Base-by-base conservation (phyloP, 345 rosid species). In the Cardamine resedifolia region DNA sequence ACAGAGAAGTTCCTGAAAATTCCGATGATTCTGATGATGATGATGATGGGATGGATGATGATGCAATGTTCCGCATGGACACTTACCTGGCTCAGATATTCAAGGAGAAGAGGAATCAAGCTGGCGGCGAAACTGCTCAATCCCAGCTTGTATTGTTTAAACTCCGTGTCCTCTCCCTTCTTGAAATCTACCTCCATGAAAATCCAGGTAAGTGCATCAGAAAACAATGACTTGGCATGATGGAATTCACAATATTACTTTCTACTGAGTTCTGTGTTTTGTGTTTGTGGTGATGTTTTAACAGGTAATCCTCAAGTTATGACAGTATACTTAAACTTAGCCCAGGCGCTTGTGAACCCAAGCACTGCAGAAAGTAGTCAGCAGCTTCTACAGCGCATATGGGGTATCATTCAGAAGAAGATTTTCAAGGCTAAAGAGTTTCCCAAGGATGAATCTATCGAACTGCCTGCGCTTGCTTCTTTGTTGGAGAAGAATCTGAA, bases 41-140 rank as follows among this genome's bases (percentile, higher is more conserved):
- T 55, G 96, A 89, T 79, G 88, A 83, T 44, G 98, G 85, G 55
- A 85, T 92, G 98, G 98, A 96, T 77, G 99, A 92, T 24, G 97
- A 96, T 34, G 97, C 97, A 58, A 96, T 92, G 99, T 90, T 96
- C 82, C 88, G 87, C 52, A 92, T 92, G 97, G 99, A 96, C 64
- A 83, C 86, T 33, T 90, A 91, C 66, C 85, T 95, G 69, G 99
- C 94, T 4, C 94, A 80, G 80, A 92, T 92, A 57, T 87, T 92
- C 75, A 90, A 87, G 78, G 98, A 95, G 75, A 90, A 83, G 79
- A 92, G 85, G 87, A 95, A 83, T 81, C 98, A 88, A 76, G 80
- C 86, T 64, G 91, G 96, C 50, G 67, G 86, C 45, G 99, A 95
- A 83, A 84, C 94, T 77, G 91, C 99, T 64, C 99, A 87, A 58